These are phyloP conservation scores for Pezicula neosporulosa DNA, from an alignment of 2,329 filamentous ascomycete species.

Conservation along the genomic window DNA sequence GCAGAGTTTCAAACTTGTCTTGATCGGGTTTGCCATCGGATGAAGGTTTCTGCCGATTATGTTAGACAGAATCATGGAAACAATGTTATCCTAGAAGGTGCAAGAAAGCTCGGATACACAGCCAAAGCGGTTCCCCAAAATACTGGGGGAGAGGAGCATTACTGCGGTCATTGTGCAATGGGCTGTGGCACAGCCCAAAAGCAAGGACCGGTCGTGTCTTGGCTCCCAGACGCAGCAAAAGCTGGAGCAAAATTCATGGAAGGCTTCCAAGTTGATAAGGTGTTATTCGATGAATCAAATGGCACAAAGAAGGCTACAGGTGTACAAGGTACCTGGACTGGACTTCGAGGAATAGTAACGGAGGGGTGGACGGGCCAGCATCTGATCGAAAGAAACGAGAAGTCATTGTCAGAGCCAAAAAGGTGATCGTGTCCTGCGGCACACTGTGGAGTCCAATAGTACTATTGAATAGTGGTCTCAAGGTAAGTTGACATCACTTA, in stretches of 20 bases:
- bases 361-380: slow-evolving; percentile 48
- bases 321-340: slow-evolving; percentile 72
- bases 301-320: slow-evolving; percentile 59
- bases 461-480: slow-evolving; percentile 73
- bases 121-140: slow-evolving; percentile 75
- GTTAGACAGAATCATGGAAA: slow-evolving; percentile 75
- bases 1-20: slow-evolving; percentile 73
- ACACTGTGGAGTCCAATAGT: slow-evolving; percentile 74
- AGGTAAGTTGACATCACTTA: slow-evolving; percentile 34
- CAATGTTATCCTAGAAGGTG: slow-evolving; percentile 68
- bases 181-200: slow-evolving; percentile 69
- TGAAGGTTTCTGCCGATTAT: slow-evolving; percentile 67
- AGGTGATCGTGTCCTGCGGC: slow-evolving; percentile 75
- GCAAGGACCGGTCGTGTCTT: slow-evolving; percentile 73
- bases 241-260: slow-evolving; percentile 81
- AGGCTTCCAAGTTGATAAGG: slow-evolving; percentile 68
- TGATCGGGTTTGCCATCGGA: slow-evolving; percentile 73
- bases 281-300: slow-evolving; percentile 60
- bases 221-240: slow-evolving; percentile 73
- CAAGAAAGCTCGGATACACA: slow-evolving; percentile 68
- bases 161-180: slow-evolving; percentile 63
- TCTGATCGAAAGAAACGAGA: slow-evolving; percentile 50
- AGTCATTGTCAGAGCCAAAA: slow-evolving; percentile 73
- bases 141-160: slow-evolving; percentile 68
- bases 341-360: slow-evolving; percentile 65